A percentile compares a stretch with the other conserved stretches of the same genome.
Evolutionary conservation across 768 basidiomycete genomes (phyloP).

Genomic region (Hirschioporus abietinus): DNA sequence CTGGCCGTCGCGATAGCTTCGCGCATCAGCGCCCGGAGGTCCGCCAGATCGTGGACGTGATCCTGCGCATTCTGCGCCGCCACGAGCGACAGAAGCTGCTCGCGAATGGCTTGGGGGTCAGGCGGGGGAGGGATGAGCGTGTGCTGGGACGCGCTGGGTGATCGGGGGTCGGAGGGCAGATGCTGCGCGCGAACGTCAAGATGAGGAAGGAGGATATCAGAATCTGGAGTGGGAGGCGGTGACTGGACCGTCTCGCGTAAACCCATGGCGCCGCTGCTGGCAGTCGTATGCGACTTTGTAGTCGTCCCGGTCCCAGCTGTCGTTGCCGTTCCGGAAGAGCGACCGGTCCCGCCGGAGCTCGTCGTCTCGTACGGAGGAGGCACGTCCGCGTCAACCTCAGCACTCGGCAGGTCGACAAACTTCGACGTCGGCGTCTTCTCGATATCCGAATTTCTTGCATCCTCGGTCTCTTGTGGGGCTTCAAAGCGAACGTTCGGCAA

Average conservation of each 20-base stretch:
- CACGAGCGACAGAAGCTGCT: slow-evolving; percentile 22
- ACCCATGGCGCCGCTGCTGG: not conserved
- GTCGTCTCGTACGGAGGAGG: not conserved
- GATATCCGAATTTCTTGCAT: not conserved
- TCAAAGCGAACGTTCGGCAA: not conserved
- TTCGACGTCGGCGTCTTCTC: not conserved
- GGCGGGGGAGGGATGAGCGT: slow-evolving; percentile 2
- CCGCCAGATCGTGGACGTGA: slow-evolving; percentile 43
- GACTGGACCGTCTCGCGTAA: slow-evolving; percentile 9
- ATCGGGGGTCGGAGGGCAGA: not conserved
- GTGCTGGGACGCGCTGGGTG: not conserved
- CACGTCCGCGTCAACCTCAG: not conserved
- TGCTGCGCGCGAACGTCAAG: not conserved
- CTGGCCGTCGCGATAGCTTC: slow-evolving; percentile 49
- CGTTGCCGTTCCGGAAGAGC: not conserved
- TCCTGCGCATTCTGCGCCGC: slow-evolving; percentile 43
- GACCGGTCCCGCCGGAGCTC: not conserved
- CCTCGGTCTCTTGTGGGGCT: not conserved
- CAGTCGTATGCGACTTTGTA: not conserved
- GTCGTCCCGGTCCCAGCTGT: not conserved
- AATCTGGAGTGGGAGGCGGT: slow-evolving; percentile 9
- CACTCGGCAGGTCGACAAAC: not conserved
- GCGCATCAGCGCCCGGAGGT: slow-evolving; percentile 55
- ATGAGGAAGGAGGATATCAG: slow-evolving; percentile 9
- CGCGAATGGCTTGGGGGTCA: not conserved